Evolutionary conservation across 306 rosid genomes (phyloP), one percentile per base, ranked within the genome.

Genomic region (Trifolium repens): DNA sequence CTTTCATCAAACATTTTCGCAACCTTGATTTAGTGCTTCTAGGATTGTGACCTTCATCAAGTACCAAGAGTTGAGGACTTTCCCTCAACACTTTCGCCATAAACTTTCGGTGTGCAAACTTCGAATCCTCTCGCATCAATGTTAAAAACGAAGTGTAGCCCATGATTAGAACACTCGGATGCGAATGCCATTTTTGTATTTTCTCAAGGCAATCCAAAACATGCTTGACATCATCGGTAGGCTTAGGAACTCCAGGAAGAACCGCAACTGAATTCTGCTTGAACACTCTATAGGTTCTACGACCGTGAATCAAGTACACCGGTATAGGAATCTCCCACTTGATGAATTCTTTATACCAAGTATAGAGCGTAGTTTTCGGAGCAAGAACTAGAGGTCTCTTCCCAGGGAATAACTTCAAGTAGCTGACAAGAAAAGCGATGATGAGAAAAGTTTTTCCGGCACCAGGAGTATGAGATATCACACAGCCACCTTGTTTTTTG

Each of bases 21-120:
- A 94, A 69, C 87, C 96, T 79, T 26, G 97, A 94, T 74, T 91
- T 90, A 2, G 97, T 94, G 76, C 98, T 94, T 82, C 98, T 86
- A 10, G 98, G 98, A 72, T 91, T 94, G 87, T 94, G 98, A 53
- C 98, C 98, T 82, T 94, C 98, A 62, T 94, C 98, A 37, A 94
- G 84, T 13, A 94, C 74, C 73, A 94, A 64, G 65, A 94, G 40
- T 68, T 97, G 97, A 0, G 98, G 98, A 81, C 96, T 94, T 84
- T 90, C 92, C 74, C 96, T 80, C 86, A 94, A 76, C 16, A 94
- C 94, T 82, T 86, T 83, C 62, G 97, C 93, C 97, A 94, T 94
- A 73, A 84, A 87, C 69, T 81, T 94, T 76, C 98, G 82, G 78
- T 91, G 89, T 1, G 88, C 86, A 72, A 77, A 90, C 78, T 90